Base-by-base conservation (phyloP, 2,329 filamentous ascomycete species). In the Penicillium thymicola region DNA sequence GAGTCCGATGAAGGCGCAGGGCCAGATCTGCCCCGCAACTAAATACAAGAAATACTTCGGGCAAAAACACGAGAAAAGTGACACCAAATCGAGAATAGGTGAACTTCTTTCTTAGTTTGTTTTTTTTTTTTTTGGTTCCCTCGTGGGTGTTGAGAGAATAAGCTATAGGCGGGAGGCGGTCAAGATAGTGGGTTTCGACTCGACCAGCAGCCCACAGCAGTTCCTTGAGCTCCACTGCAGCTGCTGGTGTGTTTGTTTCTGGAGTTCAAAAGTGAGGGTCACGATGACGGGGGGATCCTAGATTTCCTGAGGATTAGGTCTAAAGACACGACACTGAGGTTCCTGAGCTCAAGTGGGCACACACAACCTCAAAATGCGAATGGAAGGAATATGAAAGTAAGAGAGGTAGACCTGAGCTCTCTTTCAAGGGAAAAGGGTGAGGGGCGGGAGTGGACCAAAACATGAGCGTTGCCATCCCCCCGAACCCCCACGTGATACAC, bases 361-460 rank as follows among this genome's bases (percentile, higher is more conserved):
- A 36, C 14, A 36, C 16, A 23, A 43, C 18, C 16, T 32, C 3
- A 0, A 27, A 50, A 42, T 36, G 37, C 21, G 11, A 42, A 48
- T 11, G 16, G 14, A n/a, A 36, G 23, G 36, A 34, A 40, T 32
- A 40, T 32, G 8, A 13, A 41, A 30, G 42, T 45, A 11, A 36
- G 13, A 46, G 34, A 27, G 13, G 28, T 40, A 21, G 28, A 38
- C n/a, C 28, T 44, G 52, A 53, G 51, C 54, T 65, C 50, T 63
- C 43, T 41, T 10, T 41, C 10, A 41, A 37, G 51, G 60, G 54
- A 49, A 49, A 50, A 55, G 43, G 60, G 54, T 51, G 61, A 57
- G 60, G 63, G 57, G 61, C 57, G 60, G 58, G 47, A 54, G 61
- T 61, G 62, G 60, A 62, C 57, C 63, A 65, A 65, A 65, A 63